Conservation (phyloP, 805 yeast species). For the Sugiyamaella boreocaroliniensis region DNA sequence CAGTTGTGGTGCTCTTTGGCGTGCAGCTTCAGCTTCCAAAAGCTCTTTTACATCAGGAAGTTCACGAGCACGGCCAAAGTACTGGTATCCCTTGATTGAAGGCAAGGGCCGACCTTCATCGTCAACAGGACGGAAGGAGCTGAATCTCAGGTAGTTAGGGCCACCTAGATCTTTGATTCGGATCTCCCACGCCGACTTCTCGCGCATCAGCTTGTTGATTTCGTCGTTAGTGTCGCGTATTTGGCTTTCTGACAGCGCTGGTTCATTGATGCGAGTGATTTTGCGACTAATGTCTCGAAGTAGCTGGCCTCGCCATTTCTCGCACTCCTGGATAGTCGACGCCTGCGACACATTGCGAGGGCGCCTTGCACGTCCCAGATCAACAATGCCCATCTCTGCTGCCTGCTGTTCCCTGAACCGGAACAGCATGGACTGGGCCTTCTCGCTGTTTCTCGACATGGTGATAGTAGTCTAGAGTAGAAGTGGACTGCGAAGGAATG, state of each 20-base stretch:
- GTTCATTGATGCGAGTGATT: slow-evolving; percentile 59
- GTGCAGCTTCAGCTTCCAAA: slow-evolving; percentile 33
- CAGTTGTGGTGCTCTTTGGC: slow-evolving; percentile 18
- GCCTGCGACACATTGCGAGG: slow-evolving; percentile 56
- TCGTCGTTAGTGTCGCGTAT: slow-evolving; percentile 70
- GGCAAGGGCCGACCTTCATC: slow-evolving; percentile 22
- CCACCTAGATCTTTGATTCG: slow-evolving; percentile 69
- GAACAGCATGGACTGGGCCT: slow-evolving; percentile 63
- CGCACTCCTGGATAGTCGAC: slow-evolving; percentile 53
- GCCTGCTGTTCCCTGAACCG: slow-evolving; percentile 59
- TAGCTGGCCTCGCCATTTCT: slow-evolving; percentile 59
- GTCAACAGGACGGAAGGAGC: slow-evolving; percentile 20
- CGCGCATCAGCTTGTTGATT: slow-evolving; percentile 58
- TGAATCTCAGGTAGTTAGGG: slow-evolving; percentile 45
- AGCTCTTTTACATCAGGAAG: slow-evolving; percentile 61
- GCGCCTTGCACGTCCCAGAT: slow-evolving; percentile 48
- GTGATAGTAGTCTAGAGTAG: neutral
- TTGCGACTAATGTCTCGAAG: slow-evolving; percentile 56
- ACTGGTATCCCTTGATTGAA: slow-evolving; percentile 50
- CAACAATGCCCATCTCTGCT: slow-evolving; percentile 51
- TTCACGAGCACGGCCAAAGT: slow-evolving; percentile 79
- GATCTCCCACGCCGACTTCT: slow-evolving; percentile 72
- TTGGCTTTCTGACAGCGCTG: slow-evolving; percentile 49
- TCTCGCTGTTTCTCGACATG: slow-evolving; percentile 76
- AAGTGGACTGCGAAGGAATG: too few species aligned